Base-by-base conservation (phyloP, 2,329 filamentous ascomycete species). In the Neonectria punicea region DNA sequence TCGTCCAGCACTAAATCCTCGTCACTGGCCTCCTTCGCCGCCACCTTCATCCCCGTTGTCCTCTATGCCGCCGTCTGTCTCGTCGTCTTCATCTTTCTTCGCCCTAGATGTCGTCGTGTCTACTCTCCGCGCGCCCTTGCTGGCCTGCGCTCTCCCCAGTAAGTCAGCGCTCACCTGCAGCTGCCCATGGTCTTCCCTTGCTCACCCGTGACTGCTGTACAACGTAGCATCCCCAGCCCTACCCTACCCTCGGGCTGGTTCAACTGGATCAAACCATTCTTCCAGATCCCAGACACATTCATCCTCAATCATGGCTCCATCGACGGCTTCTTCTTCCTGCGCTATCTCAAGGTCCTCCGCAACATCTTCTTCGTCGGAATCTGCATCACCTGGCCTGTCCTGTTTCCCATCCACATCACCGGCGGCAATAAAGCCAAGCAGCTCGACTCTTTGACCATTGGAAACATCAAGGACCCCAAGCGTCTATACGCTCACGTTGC, bases 291-390 rank as follows among this genome's bases (percentile, higher is more conserved):
- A 4, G 94, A 98, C 77, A 89, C 90, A 44, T 93, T 93, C 75
- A 89, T 94, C 28, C 87, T 98, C 22, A 93, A 96, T 74, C 93
- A 97, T 81, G 93, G 95, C 77, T 97, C 94, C 0, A 87, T 99
- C 67, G 95, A 99, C 77, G 92, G 92, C 34, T 98, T 95, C 79
- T 89, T 98, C 56, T 93, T 97, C 78, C 85, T 98, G 30, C 93
- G 95, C 39, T 97, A 80, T 59, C 73, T 82, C 60, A 82, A 81
- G 51, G 74, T 95, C 75, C 82, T 98, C 68, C 93, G 94, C 75
- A 91, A 91, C 65, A 91, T 97, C 70, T 94, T 92, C 80, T 87
- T 98, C 50, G 90, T 95, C 10, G 96, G 96, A 63, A 93, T 90
- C 74, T 83, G 87, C 71, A 90, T 98, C 64, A 94, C 93, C 18